These are phyloP conservation scores for Globisporangium spiculum DNA, from an alignment of 352 stramenopile genomes.

Conservation along the genomic window DNA sequence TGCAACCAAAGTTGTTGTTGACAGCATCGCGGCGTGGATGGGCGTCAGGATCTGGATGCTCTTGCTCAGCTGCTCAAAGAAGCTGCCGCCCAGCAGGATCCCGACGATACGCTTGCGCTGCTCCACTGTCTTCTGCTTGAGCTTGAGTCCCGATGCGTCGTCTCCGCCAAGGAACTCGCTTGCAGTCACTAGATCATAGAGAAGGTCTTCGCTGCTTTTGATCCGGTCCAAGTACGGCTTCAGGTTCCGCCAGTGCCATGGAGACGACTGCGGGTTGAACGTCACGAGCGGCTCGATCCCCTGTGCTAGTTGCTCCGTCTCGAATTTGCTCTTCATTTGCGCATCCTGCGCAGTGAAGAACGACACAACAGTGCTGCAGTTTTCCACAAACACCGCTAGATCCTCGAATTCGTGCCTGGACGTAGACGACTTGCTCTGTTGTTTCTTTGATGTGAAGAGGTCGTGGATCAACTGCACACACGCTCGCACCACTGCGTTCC, in stretches of 20 bases:
- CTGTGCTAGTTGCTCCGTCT: not conserved
- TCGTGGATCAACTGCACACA: slow-evolving; percentile 16
- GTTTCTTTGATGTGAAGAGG: slow-evolving; percentile 17
- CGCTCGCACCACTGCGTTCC: not conserved
- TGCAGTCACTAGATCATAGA: slow-evolving; percentile 9
- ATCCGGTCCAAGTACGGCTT: slow-evolving; percentile 5
- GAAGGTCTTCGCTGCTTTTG: slow-evolving; percentile 12
- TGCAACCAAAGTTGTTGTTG: not conserved
- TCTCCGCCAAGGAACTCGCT: slow-evolving; percentile 3
- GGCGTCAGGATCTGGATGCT: slow-evolving; percentile 12
- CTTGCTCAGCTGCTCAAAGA: slow-evolving; percentile 15
- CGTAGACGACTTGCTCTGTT: not conserved
- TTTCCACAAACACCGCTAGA: slow-evolving; percentile 15
- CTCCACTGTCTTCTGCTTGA: not conserved
- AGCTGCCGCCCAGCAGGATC: not conserved
- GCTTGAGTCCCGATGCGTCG: not conserved
- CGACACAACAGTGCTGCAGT: slow-evolving; percentile 22
- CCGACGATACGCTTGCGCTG: not conserved
- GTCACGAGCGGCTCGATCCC: not conserved
- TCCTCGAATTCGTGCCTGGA: slow-evolving; percentile 6
- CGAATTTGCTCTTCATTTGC: slow-evolving; percentile 1
- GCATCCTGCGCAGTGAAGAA: slow-evolving; percentile 15
- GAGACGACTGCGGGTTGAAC: not conserved
- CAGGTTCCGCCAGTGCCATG: not conserved
- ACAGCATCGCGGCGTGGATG: slow-evolving; percentile 4